phyloP scores from a whole-genome alignment of 2,329 filamentous ascomycete species.

The Trichophyton schoenleinii region DNA sequence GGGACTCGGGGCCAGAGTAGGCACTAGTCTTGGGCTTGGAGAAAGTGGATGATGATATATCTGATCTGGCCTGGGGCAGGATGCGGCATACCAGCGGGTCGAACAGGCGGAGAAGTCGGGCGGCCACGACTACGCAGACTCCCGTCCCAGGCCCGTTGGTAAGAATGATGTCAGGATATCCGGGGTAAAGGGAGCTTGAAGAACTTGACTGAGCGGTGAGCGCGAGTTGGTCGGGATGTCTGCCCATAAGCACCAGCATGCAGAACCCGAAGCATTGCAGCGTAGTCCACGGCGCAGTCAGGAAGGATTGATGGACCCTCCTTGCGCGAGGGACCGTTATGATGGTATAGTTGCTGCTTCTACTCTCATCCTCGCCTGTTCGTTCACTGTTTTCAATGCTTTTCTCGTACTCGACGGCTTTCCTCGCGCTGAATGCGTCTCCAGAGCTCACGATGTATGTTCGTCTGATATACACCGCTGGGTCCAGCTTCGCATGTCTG shows the following conservation, averaged over 20 bases:
- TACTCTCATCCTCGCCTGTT: not conserved
- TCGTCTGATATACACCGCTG: slow-evolving; percentile 46
- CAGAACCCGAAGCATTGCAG: slow-evolving; percentile 54
- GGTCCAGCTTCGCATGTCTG: slow-evolving; percentile 41
- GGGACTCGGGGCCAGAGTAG: not conserved
- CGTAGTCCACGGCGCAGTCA: slow-evolving; percentile 58
- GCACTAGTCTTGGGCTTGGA: slow-evolving; percentile 4
- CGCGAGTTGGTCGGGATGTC: slow-evolving; percentile 23
- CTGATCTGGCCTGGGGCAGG: slow-evolving; percentile 8
- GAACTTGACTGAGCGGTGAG: slow-evolving; percentile 16
- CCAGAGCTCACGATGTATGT: slow-evolving; percentile 72
- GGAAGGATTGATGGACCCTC: slow-evolving; percentile 65
- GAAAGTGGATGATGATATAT: slow-evolving; percentile 2
- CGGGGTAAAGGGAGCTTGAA: not conserved
- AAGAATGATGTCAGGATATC: slow-evolving; percentile 61
- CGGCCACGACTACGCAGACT: slow-evolving; percentile 57
- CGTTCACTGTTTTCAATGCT: not conserved
- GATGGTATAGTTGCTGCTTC: slow-evolving; percentile 41
- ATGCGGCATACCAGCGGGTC: slow-evolving; percentile 17
- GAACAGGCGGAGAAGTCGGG: slow-evolving; percentile 44
- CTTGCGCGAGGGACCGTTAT: slow-evolving; percentile 62
- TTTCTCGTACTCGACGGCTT: slow-evolving; percentile 51
- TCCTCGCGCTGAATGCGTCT: slow-evolving; percentile 56
- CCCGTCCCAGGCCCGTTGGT: slow-evolving; percentile 84
- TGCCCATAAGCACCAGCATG: slow-evolving; percentile 41